Evolutionary conservation across 2,329 filamentous ascomycete genomes (phyloP), one percentile per base, ranked within the genome.

Genomic region (Microsporum audouinii): DNA sequence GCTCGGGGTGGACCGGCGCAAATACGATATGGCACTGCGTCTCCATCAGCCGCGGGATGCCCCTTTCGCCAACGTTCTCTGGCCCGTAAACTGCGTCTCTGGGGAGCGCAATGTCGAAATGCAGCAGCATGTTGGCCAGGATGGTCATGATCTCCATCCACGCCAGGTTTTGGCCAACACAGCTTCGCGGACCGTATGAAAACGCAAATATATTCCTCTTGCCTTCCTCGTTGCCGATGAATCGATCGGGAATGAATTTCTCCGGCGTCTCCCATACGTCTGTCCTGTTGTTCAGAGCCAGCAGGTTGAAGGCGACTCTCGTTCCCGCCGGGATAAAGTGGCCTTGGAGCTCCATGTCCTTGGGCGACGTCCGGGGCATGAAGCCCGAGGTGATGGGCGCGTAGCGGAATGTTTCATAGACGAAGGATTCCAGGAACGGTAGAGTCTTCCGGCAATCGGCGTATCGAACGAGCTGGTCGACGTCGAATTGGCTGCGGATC

Each of bases 141-240:
- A 58, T 58, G 27, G 56, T 58, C 56, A 58, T 58, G 31, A 58
- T 58, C 27, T 58, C 56, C 33, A 58, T 58, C 56, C 56, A 58
- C 5, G 56, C 56, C 33, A 58, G 33, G 38, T 41, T 41, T n/a
- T 38, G 56, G 2, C 56, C 56, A 38, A 58, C 12, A 31, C 56
- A 58, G 33, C 56, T 58, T 29, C 56, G 56, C 6, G 56, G 56
- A 29, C 56, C 56, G 41, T 58, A 58, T 36, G 56, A 58, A 41
- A 58, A 58, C 10, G 56, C 56, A 39, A 58, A 41, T 6, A 58
- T 31, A 58, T 58, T 58, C 27, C 27, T 33, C 38, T 58, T 58
- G 23, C 33, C 27, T 12, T 58, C 56, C 31, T 58, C 38, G 12
- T 58, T 41, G 27, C 38, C 56, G 8, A 58, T 58, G 56, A 58